Percentiles rank a stretch among this genome's conserved stretches.
Evolutionary conservation across 495 filamentous ascomycete genomes (phyloP).

Genomic region (Baudoinia panamericana): DNA sequence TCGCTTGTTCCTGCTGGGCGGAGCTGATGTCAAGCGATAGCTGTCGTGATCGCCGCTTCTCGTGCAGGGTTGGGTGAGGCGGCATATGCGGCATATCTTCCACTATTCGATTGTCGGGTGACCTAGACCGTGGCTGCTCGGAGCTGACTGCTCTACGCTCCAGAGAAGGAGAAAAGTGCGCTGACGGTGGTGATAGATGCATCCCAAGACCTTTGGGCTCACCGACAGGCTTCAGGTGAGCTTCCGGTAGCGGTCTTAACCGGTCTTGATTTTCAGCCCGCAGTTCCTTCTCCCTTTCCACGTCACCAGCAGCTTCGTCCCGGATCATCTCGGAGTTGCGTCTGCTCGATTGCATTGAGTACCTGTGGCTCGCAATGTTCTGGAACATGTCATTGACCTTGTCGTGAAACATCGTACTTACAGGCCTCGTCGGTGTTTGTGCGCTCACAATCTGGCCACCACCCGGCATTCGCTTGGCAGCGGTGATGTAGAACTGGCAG

Average conservation of each 20-base stretch:
- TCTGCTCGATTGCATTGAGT: slow-evolving; percentile 22
- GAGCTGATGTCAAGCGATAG: slow-evolving; percentile 26
- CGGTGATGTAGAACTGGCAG: slow-evolving; percentile 89
- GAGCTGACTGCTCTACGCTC: slow-evolving; percentile 3
- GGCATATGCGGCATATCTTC: slow-evolving; percentile 16
- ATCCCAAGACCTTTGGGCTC: slow-evolving; percentile 14
- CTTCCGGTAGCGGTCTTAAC: slow-evolving; percentile 62
- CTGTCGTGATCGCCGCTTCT: slow-evolving; percentile 24
- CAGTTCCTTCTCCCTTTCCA: slow-evolving; percentile 62
- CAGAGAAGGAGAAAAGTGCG: slow-evolving; percentile 11
- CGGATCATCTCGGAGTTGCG: slow-evolving; percentile 67
- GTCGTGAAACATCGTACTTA: slow-evolving; percentile 62
- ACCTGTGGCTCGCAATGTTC: slow-evolving; percentile 58
- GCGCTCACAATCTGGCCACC: slow-evolving; percentile 34
- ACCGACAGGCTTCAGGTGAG: slow-evolving; percentile 31
- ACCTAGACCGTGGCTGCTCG: slow-evolving; percentile 2
- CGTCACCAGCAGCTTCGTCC: slow-evolving; percentile 67
- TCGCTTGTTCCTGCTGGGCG: slow-evolving; percentile 8
- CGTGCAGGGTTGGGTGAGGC: slow-evolving; percentile 16
- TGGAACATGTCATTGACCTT: slow-evolving; percentile 73
- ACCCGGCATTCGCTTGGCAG: slow-evolving; percentile 42
- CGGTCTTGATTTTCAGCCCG: slow-evolving; percentile 76
- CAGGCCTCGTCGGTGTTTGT: slow-evolving; percentile 38
- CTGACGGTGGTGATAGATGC: too few relatives aligned
- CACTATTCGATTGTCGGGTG: slow-evolving; percentile 3